Conservation (phyloP, 352 stramenopile species). For the Phytophthora sp. region DNA sequence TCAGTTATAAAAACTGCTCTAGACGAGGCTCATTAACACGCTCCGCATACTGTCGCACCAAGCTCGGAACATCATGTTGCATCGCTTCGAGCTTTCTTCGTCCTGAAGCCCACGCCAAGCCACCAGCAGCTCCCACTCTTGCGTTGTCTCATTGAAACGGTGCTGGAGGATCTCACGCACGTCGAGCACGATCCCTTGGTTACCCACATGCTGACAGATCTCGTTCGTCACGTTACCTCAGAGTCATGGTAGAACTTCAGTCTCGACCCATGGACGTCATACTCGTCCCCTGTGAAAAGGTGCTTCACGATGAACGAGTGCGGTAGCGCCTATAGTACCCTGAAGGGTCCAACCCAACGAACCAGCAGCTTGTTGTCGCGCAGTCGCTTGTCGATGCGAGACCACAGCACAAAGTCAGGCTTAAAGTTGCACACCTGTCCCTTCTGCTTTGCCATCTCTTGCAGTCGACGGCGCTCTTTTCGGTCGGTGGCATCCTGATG, state of each 20-base stretch:
- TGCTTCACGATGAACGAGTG: conserved; percentile 1
- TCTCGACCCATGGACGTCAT: not conserved
- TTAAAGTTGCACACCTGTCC: not conserved
- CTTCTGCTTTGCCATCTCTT: not conserved
- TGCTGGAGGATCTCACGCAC: not conserved
- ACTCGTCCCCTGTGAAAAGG: not conserved
- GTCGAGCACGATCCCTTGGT: not conserved
- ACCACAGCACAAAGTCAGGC: not conserved
- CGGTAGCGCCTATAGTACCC: not conserved
- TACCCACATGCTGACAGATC: not conserved
- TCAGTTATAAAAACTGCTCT: not conserved
- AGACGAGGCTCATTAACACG: not conserved
- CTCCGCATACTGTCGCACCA: not conserved
- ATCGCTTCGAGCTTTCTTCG: not conserved
- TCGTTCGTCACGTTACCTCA: not conserved
- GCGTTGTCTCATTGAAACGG: not conserved
- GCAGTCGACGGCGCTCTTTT: not conserved
- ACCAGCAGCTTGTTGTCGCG: conserved; percentile 1
- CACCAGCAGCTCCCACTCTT: not conserved
- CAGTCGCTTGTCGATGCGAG: not conserved
- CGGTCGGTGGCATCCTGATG: not conserved
- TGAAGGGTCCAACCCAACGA: not conserved
- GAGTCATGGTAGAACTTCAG: conserved; percentile 3
- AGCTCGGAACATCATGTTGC: not conserved
- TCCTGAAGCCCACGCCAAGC: not conserved